These are phyloP conservation scores for Phaffia rhodozyma DNA, from an alignment of 1,284 basidiomycete genomes.

Conservation along the genomic window DNA sequence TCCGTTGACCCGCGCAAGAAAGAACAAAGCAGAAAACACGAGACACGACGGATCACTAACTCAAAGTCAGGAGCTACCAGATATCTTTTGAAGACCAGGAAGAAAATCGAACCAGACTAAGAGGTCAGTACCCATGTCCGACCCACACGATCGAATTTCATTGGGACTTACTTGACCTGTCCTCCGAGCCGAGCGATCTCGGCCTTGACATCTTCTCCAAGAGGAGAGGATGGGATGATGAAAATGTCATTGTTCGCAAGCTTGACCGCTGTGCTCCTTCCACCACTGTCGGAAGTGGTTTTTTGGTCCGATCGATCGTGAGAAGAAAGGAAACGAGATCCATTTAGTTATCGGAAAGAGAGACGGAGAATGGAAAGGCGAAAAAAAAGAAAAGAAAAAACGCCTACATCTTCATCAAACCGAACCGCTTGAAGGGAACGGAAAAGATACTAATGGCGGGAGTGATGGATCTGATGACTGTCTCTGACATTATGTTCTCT, in stretches of 20 bases:
- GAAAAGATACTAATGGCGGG: conserved; percentile 34
- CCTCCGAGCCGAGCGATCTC: conserved; percentile 57
- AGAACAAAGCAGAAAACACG: too few species aligned
- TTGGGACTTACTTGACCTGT: conserved; percentile 50
- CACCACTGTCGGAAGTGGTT: conserved; percentile 46
- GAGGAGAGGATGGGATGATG: conserved; percentile 72
- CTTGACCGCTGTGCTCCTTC: conserved; percentile 69
- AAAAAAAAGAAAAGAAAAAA: background rate
- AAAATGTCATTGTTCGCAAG: conserved; percentile 61
- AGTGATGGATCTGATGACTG: conserved; percentile 33
- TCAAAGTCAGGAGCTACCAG: conserved; percentile 38
- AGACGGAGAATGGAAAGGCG: background rate
- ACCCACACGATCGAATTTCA: background rate
- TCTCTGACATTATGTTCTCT: conserved; percentile 18
- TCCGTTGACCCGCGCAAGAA: too few species aligned
- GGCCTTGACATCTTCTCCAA: conserved; percentile 56
- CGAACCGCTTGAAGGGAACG: conserved; percentile 29
- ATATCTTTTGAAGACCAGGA: conserved; percentile 24
- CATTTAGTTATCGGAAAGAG: background rate
- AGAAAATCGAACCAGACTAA: background rate
- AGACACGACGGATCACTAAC: too few species aligned
- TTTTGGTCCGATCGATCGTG: background rate
- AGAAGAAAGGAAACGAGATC: background rate
- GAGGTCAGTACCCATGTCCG: background rate
- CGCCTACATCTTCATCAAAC: background rate